A percentile compares a stretch with the other conserved stretches of the same genome.
Conservation (phyloP, 2,329 filamentous ascomycete genomes). For the Botrytis deweyae region DNA sequence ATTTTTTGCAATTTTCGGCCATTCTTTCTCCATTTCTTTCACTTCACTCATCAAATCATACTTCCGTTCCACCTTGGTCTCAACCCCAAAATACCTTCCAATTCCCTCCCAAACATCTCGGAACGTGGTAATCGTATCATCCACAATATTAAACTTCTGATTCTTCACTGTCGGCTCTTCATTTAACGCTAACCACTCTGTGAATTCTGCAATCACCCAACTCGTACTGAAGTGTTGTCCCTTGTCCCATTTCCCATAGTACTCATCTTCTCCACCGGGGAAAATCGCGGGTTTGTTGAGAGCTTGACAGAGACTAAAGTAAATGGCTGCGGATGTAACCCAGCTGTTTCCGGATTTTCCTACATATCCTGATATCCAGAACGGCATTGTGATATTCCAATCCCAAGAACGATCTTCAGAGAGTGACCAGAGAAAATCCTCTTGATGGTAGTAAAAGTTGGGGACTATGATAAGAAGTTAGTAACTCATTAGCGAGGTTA, state of each 20-base stretch:
- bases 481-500: background rate
- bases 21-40: background rate
- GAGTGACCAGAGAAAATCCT: conserved; percentile 11
- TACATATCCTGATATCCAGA: conserved; percentile 17
- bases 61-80: background rate
- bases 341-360: background rate
- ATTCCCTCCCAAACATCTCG: conserved; percentile 6
- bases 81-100: conserved; percentile 9
- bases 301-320: background rate
- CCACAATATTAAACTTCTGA: conserved; percentile 18
- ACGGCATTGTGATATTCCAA: conserved; percentile 17
- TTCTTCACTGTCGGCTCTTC: background rate
- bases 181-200: conserved; percentile 8
- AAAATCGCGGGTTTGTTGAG: background rate
- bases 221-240: conserved; percentile 12
- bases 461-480: background rate
- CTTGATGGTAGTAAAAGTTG: conserved; percentile 15
- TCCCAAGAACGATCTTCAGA: background rate
- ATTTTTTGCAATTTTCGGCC: background rate
- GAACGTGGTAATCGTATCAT: conserved; percentile 15
- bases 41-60: conserved; percentile 13
- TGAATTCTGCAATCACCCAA: background rate
- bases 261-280: background rate
- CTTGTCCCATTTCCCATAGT: background rate
- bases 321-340: conserved; percentile 7